These are phyloP conservation scores for Avena eriantha DNA, from an alignment of 176 grass and related monocot species.

Conservation along the genomic window DNA sequence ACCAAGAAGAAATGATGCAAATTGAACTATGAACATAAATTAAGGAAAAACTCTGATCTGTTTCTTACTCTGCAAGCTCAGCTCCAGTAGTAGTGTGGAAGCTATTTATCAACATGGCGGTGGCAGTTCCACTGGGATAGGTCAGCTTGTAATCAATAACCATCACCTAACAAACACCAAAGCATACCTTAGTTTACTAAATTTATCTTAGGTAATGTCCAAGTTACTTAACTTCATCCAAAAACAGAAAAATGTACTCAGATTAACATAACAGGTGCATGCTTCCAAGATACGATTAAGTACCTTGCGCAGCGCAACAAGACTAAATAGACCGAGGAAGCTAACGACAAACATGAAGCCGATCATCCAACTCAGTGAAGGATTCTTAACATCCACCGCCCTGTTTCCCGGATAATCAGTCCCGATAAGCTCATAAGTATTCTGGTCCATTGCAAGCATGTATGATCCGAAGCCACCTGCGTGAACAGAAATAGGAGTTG, in stretches of 20 bases:
- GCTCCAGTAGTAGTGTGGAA: constrained; percentile 55
- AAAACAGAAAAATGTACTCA: neutral
- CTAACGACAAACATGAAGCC: constrained; percentile 78
- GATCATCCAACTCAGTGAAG: constrained; percentile 87
- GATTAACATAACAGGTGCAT: constrained; percentile 6
- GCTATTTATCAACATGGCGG: constrained; percentile 63
- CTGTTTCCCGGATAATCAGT: constrained; percentile 87
- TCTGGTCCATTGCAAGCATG: constrained; percentile 90
- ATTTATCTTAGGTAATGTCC: neutral
- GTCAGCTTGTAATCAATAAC: constrained; percentile 69
- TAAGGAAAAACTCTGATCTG: neutral
- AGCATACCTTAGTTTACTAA: neutral
- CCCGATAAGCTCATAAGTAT: constrained; percentile 86
- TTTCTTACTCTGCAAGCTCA: constrained; percentile 58
- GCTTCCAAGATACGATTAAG: neutral
- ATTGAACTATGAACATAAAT: neutral
- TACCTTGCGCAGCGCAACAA: constrained; percentile 87
- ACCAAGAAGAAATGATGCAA: neutral
- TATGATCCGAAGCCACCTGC: constrained; percentile 86
- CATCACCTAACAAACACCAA: constrained; percentile 52
- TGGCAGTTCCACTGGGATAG: constrained; percentile 65
- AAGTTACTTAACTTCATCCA: neutral
- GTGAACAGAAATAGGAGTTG: constrained; percentile 16
- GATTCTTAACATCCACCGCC: constrained; percentile 87
- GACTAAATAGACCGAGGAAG: constrained; percentile 81